Conservation (phyloP, 306 rosid genomes). For the Cercis canadensis region DNA sequence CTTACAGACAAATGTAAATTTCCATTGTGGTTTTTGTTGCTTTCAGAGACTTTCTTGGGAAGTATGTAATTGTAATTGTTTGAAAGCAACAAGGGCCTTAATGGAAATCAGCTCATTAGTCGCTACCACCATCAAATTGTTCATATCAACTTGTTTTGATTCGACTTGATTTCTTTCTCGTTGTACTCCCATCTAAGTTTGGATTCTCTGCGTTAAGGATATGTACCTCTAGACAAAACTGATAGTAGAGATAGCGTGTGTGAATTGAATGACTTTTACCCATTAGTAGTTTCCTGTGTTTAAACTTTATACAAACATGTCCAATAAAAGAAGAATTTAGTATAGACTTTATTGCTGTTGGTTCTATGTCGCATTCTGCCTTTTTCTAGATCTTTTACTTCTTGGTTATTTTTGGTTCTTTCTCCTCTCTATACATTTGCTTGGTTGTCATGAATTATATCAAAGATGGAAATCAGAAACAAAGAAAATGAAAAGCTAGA, state of each 20-base stretch:
- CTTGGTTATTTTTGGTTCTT: background rate
- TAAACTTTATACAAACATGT: conserved; percentile 30
- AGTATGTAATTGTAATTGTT: conserved; percentile 35
- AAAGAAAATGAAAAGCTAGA: too few species aligned
- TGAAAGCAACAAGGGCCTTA: conserved; percentile 37
- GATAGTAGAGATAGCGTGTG: conserved; percentile 35
- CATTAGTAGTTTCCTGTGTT: conserved; percentile 35
- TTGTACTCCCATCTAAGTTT: conserved; percentile 18
- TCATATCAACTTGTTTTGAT: conserved; percentile 45
- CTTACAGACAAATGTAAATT: conserved; percentile 12
- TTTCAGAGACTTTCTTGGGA: conserved; percentile 37
- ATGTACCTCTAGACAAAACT: conserved; percentile 34
- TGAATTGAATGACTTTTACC: conserved; percentile 34
- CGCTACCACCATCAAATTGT: conserved; percentile 45
- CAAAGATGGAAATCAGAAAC: background rate
- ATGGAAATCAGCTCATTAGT: conserved; percentile 28
- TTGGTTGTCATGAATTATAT: background rate
- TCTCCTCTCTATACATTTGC: conserved; percentile 30
- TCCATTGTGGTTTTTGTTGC: conserved; percentile 47
- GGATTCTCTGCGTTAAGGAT: conserved; percentile 28
- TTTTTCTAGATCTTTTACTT: conserved; percentile 35
- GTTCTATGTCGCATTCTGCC: conserved; percentile 60
- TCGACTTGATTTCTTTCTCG: conserved; percentile 23
- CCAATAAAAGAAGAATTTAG: conserved; percentile 54
- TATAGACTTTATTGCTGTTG: conserved; percentile 60